phyloP scores from a whole-genome alignment of 2,329 filamentous ascomycete genomes.

The Calonectria henricotiae region DNA sequence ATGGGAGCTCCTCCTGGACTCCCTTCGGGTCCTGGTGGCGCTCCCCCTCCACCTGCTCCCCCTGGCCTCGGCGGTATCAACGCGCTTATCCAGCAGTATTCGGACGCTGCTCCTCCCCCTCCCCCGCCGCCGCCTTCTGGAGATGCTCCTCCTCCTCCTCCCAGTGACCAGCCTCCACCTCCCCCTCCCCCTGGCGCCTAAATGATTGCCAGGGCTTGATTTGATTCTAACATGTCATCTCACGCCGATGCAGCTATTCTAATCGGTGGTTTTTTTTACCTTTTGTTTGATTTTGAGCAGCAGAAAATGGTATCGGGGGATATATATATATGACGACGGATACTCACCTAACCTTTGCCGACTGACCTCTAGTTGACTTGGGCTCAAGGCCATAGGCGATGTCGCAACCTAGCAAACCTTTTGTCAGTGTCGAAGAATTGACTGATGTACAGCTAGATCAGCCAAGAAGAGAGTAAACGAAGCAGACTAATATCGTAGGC shows the following conservation, averaged over 20 bases:
- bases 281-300: conserved; percentile 18
- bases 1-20: conserved; percentile 62
- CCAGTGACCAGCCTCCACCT: conserved; percentile 75
- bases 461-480: conserved; percentile 33
- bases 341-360: conserved; percentile 33
- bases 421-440: conserved; percentile 19
- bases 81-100: conserved; percentile 79
- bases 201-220: conserved; percentile 33
- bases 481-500: conserved; percentile 52
- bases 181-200: conserved; percentile 73
- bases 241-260: conserved; percentile 18
- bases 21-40: conserved; percentile 63
- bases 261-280: neutral
- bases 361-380: conserved; percentile 37
- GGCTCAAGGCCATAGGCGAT: conserved; percentile 3
- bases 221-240: conserved; percentile 32
- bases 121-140: conserved; percentile 73
- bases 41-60: conserved; percentile 70
- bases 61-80: conserved; percentile 74
- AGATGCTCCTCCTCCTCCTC: conserved; percentile 74
- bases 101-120: conserved; percentile 67
- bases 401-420: conserved; percentile 6
- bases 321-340: conserved; percentile 25
- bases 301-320: conserved; percentile 23
- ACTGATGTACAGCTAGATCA: conserved; percentile 37